A percentile compares a stretch with the other conserved stretches of the same genome.
Evolutionary conservation across 768 basidiomycete species (phyloP).

Genomic region (Psilocybe azurescens): DNA sequence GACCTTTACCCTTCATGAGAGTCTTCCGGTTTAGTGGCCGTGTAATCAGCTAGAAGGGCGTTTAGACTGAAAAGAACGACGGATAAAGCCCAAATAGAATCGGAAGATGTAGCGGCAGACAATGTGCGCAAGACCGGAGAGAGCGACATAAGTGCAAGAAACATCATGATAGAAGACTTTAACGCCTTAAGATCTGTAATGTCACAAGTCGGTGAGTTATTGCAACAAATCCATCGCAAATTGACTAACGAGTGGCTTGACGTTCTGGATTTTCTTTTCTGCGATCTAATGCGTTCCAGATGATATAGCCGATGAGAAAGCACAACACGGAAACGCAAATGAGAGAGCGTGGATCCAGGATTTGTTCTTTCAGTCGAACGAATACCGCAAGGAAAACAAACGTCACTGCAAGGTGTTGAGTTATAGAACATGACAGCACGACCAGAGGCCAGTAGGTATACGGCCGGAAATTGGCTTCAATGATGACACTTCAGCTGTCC

Average conservation of each 20-base stretch:
- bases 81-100: constrained; percentile 97
- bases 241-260: constrained; percentile 36
- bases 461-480: constrained; percentile 77
- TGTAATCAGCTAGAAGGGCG: constrained; percentile 84
- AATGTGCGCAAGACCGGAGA: constrained; percentile 92
- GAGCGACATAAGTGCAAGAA: constrained; percentile 86
- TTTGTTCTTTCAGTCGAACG: constrained; percentile 64
- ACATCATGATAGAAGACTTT: constrained; percentile 86
- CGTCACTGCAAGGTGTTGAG: constrained; percentile 83
- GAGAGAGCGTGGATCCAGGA: constrained; percentile 71
- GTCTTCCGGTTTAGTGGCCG: constrained; percentile 47
- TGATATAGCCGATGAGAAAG: constrained; percentile 63
- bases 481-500: constrained; percentile 2
- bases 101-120: constrained; percentile 93
- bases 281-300: constrained; percentile 63
- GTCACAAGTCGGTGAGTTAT: constrained; percentile 7
- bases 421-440: constrained; percentile 72
- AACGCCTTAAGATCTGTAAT: constrained; percentile 67
- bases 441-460: constrained; percentile 81
- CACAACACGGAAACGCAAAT: constrained; percentile 66
- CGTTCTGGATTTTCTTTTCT: constrained; percentile 28
- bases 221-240: background rate
- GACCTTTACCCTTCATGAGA: constrained; percentile 62
- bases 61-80: constrained; percentile 84
- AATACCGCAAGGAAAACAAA: constrained; percentile 86